phyloP scores from a whole-genome alignment of 345 rosid genomes.

The Sapria himalayana region DNA sequence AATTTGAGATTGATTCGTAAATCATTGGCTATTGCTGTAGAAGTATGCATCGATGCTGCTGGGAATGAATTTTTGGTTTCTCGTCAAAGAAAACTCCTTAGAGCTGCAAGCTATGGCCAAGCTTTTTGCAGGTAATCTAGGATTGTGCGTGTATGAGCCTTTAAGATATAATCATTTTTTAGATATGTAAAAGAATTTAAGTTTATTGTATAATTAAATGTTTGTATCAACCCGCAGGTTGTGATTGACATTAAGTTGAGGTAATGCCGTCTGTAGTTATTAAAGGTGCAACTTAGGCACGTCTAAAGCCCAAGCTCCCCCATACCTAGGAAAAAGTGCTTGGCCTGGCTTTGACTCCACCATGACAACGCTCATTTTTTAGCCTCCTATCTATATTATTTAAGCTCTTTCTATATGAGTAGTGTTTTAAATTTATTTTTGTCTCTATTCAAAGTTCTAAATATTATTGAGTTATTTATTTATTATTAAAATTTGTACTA shows the following conservation, averaged over 20 bases:
- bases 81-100: conserved; percentile 58
- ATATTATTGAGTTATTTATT: too few species aligned
- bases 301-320: too few species aligned
- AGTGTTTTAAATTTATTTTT: too few species aligned
- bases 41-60: conserved; percentile 85
- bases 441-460: too few species aligned
- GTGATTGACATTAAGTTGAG: neutral
- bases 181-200: conserved; percentile 2
- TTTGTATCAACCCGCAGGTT: neutral
- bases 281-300: too few species aligned
- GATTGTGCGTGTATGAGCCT: conserved; percentile 6
- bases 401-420: too few species aligned
- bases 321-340: too few species aligned
- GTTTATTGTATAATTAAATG: conserved; percentile 2
- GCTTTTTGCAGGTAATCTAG: conserved; percentile 80
- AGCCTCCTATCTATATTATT: too few species aligned
- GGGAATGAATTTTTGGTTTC: conserved; percentile 74
- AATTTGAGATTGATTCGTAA: conserved; percentile 72
- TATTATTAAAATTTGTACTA: too few species aligned
- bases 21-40: conserved; percentile 89
- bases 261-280: too few species aligned
- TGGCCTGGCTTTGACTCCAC: too few species aligned
- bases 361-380: too few species aligned
- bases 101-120: conserved; percentile 99
- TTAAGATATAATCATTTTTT: conserved; percentile 1